Evolutionary conservation across 2,329 filamentous ascomycete genomes (phyloP).

Genomic region (Clarireedia sp.): DNA sequence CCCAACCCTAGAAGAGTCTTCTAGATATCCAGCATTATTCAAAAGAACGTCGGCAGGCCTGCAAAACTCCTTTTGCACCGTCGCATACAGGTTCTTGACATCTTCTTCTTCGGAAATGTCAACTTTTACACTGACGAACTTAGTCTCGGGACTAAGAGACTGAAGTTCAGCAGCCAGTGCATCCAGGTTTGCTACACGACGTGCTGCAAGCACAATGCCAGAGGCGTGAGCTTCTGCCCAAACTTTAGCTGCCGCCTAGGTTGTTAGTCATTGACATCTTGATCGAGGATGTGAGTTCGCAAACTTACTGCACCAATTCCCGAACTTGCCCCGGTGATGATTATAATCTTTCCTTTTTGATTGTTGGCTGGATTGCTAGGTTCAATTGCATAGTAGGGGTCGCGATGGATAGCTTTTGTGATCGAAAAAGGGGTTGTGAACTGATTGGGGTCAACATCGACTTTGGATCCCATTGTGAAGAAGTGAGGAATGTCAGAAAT

Average conservation of each 20-base stretch:
- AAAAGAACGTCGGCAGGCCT: constrained; percentile 32
- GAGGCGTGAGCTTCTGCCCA: constrained; percentile 26
- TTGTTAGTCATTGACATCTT: too few species aligned
- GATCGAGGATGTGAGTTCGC: too few species aligned
- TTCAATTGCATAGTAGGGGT: constrained; percentile 23
- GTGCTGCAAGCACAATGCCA: constrained; percentile 28
- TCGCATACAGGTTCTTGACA: constrained; percentile 15
- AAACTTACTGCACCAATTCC: constrained; percentile 27
- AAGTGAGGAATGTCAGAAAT: too few species aligned
- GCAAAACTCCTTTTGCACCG: constrained; percentile 17
- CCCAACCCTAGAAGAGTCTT: constrained; percentile 20
- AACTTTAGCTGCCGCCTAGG: constrained; percentile 21
- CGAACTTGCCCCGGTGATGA: constrained; percentile 24
- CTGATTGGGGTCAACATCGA: background rate
- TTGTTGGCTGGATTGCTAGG: constrained; percentile 18
- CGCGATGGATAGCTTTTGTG: constrained; percentile 21
- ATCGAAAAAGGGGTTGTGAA: constrained; percentile 17
- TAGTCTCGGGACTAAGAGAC: constrained; percentile 9
- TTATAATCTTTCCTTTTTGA: constrained; percentile 21
- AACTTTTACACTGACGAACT: constrained; percentile 12
- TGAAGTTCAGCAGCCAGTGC: constrained; percentile 11
- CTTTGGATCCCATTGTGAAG: too few species aligned
- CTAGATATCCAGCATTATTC: constrained; percentile 36
- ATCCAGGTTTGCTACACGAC: constrained; percentile 13
- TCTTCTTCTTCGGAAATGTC: constrained; percentile 17